Evolutionary conservation across 2,329 filamentous ascomycete genomes (phyloP).

Genomic region (Talaromyces atroroseus): DNA sequence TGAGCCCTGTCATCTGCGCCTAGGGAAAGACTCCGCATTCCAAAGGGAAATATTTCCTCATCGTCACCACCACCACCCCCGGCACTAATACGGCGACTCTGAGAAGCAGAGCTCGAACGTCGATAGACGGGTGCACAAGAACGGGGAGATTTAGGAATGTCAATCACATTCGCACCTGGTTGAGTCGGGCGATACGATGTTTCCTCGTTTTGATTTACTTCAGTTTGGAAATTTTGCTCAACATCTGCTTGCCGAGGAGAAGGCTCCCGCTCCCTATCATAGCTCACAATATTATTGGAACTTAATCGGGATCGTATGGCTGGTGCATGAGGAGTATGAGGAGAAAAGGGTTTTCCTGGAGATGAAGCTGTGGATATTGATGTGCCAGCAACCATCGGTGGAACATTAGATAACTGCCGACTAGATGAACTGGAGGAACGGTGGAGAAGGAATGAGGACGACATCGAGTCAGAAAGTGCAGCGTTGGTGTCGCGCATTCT

Average conservation of each 20-base stretch:
- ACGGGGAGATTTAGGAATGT: constrained; percentile 45
- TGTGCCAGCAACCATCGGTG: constrained; percentile 57
- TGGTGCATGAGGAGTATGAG: constrained; percentile 86
- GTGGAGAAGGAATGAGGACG: constrained; percentile 78
- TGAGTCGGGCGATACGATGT: constrained; percentile 27
- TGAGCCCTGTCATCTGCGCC: constrained; percentile 37
- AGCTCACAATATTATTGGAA: constrained; percentile 78
- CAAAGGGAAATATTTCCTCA: constrained; percentile 41
- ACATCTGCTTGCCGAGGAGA: constrained; percentile 25
- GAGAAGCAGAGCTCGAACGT: constrained; percentile 42
- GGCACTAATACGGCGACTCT: constrained; percentile 24
- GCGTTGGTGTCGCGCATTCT: constrained; percentile 85
- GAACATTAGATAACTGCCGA: constrained; percentile 64
- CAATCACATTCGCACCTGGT: constrained; percentile 40
- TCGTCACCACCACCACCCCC: constrained; percentile 31
- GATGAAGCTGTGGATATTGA: constrained; percentile 82
- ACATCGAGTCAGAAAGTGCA: constrained; percentile 85
- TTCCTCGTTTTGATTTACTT: constrained; percentile 34
- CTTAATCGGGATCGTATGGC: constrained; percentile 90
- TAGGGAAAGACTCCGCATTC: constrained; percentile 43
- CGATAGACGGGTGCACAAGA: constrained; percentile 37
- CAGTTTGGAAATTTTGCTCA: constrained; percentile 28
- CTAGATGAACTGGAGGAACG: constrained; percentile 73
- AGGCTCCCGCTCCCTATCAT: constrained; percentile 40
- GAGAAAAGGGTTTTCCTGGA: constrained; percentile 82